These are phyloP conservation scores for Escallonia herrerae DNA, from an alignment of 129 eudicot species.

Conservation along the genomic window DNA sequence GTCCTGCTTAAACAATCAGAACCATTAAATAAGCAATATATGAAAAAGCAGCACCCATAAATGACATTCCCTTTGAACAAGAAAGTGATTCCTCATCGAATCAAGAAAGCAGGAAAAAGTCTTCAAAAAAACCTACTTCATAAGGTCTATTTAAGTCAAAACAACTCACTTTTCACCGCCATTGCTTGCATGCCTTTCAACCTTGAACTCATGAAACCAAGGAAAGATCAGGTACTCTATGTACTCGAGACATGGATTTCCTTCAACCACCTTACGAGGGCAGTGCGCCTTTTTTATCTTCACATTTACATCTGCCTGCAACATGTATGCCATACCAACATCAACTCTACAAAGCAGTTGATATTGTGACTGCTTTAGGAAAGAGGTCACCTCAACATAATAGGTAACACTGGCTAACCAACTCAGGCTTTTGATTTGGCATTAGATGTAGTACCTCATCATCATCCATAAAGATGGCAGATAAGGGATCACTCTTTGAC, in stretches of 20 bases:
- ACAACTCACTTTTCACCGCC: slow-evolving; percentile 87
- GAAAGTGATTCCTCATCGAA: too few species aligned
- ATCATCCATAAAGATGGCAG: slow-evolving; percentile 58
- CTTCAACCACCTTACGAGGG: slow-evolving; percentile 60
- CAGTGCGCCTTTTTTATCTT: slow-evolving; percentile 90
- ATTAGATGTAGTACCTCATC: slow-evolving; percentile 31
- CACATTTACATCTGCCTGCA: slow-evolving; percentile 36
- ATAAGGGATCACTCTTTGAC: slow-evolving; percentile 58
- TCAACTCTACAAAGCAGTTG: too few species aligned
- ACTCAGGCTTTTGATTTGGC: not conserved
- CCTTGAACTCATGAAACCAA: slow-evolving; percentile 64
- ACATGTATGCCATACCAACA: not conserved
- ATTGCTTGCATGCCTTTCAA: slow-evolving; percentile 58
- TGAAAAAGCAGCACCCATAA: not conserved
- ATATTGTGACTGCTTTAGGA: too few species aligned
- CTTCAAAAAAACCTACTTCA: not conserved
- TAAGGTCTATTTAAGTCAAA: not conserved
- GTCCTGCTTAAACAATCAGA: slow-evolving; percentile 28
- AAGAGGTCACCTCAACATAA: not conserved
- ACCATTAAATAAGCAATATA: not conserved
- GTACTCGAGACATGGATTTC: slow-evolving; percentile 82
- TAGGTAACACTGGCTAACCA: not conserved
- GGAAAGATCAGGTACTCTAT: slow-evolving; percentile 68
- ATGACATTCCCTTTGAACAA: too few species aligned
- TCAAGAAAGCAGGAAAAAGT: not conserved